Base-by-base conservation (phyloP, 371 early-diverging fungal species). In the Coemansia sp. region DNA sequence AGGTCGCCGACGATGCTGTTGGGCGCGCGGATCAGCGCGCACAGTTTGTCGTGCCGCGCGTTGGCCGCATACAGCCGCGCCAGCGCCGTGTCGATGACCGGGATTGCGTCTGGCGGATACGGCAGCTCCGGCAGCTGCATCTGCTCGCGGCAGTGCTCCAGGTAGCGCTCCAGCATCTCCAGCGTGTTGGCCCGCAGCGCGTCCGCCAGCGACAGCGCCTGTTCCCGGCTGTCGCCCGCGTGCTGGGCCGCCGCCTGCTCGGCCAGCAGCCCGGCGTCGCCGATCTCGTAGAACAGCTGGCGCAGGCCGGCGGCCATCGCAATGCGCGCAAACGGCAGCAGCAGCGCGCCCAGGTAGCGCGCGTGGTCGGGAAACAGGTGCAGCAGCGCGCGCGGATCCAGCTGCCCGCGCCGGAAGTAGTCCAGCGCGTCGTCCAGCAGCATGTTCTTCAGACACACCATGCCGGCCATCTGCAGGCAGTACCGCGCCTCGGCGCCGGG, bases 341-440 rank as follows among this genome's bases (percentile, higher is more conserved):
- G 61, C 26, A 72, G 38, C 11, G 47, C 42, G 3, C 71, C 78
- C 39, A 78, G 38, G 36, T 59, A 64, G 12, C 36, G 55, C 14
- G 53, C 38, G 33, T 59, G 16, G 16, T 68, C 69, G 3, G 71
- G 62, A 45, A 57, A 78, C 57, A 79, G 38, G 14, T 78, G 57
- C 41, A 79, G 34, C 41, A 79, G 40, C 30, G 61, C 68, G 1
- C 79, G 68, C 3, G 79, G 79, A 38, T 79, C 79, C 14, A 79
- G 33, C 4, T 10, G 11, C 3, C 79, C 79, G 14, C 67, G 68
- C 7, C 64, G 58, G 7, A 79, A 75, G 51, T 68, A 53, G 36
- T 63, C 67, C 43, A 74, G 65, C 7, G 79, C 75, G 12, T 79
- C 79, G 43, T 79, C 79, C 14, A 75, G 45, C 26, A 78, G 57